Evolutionary conservation across 345 rosid species (phyloP), one percentile per base, ranked within the genome.

Genomic region (Gossypium rotundifolium): DNA sequence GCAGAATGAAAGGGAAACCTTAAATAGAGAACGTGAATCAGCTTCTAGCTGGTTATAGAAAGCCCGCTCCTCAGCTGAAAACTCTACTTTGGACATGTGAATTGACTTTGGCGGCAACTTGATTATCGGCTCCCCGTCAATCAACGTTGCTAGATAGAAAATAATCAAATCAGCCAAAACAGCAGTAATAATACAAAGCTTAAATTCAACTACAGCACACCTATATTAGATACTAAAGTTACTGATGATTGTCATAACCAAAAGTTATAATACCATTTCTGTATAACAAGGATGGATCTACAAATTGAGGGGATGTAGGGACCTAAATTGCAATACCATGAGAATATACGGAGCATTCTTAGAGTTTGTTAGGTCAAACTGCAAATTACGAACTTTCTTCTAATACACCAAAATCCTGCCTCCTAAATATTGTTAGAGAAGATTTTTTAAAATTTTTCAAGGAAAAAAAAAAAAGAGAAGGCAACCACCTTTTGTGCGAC

Each of bases 401-500:
- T 25, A 25, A 68, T 17, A 51, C 3, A 69, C 45, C 45, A 73
- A 73, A 73, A 60, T 46, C 57, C 11, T 7, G 16, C 33, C 75
- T 52, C 22, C 52, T 57, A 72, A 65, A 58, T 17, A 70, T 64
- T 22, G 63, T 62, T 18, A 78, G 44, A 75, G 48, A 81, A 71
- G 11, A 22, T 11, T 59, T 23, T 59, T 23, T 22, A 2, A 23
- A 33, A 12, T 11, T 59, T 22, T 22, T 23, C 38, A 22, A 22
- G 29, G 49, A 45, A 45, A 10, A 45, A 11, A 27, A 58, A 12
- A 58, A 58, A 59, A 59, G 27, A 59, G 57, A 82, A 73, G 14
- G 20, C 8, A 76, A 75, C 79, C 74, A 94, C 98, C 97, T 92
- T 94, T 94, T 51, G 98, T 90, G 70, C 98, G 98, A 17, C 98